Evolutionary conservation across 345 rosid genomes (phyloP), one percentile per base, ranked within the genome.

Genomic region (Bruguiera sexangula): DNA sequence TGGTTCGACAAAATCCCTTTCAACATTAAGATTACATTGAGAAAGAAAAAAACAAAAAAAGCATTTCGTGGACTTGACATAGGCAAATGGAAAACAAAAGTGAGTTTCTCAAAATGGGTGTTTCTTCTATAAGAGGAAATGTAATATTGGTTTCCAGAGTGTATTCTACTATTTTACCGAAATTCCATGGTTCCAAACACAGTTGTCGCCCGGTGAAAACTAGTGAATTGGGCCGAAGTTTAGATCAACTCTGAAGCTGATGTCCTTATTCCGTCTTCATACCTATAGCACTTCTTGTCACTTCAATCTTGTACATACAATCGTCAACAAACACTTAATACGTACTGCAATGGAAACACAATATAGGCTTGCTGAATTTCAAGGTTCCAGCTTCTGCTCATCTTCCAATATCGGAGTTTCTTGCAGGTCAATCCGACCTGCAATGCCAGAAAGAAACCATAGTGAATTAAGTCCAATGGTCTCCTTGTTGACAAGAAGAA

Each of bases 351-450:
- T 19, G 58, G 30, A 55, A 52, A 55, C 52, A 31, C 66, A 43
- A 29, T 53, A 21, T 19, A 43, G 8, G 56, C 36, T 18, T 26
- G 57, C 48, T 29, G 60, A 11, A 70, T 30, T 71, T 84, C 84
- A 85, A 66, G 70, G 66, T 79, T 87, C 83, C 62, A 32, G 81
- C 64, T 73, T 79, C 66, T 76, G 89, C 66, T 83, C 93, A 37
- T 79, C 83, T 80, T 85, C 86, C 18, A 85, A 46, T 36, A 71
- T 78, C 9, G 55, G 80, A 31, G 82, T 66, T 79, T 85, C 97
- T 81, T 83, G 85, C 76, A 94, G 75, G 73, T 91, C 85, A 34
- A 88, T 89, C 79, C 76, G 88, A 73, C 91, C 96, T 94, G 87
- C 60, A 72, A 73, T 36, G 32, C 50, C 62, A 43, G 51, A 67